A percentile compares a stretch with the other conserved stretches of the same genome.
phyloP scores from a whole-genome alignment of 257 asterid species.

The Solanum sitiens region DNA sequence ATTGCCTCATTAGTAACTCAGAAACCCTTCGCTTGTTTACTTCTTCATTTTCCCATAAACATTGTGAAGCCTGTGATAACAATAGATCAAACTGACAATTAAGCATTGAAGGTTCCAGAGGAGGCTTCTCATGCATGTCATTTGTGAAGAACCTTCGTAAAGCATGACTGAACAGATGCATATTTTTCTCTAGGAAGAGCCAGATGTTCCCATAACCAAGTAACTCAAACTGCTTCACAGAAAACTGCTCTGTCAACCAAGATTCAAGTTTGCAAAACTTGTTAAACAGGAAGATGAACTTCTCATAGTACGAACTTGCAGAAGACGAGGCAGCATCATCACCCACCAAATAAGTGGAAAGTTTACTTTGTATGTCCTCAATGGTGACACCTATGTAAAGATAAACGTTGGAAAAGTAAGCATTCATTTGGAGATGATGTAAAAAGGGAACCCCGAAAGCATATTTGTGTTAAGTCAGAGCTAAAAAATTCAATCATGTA shows the following conservation, averaged over 20 bases:
- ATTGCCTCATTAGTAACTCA: constrained; percentile 61
- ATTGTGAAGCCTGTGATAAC: constrained; percentile 55
- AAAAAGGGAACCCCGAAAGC: background rate
- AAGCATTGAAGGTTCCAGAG: constrained; percentile 55
- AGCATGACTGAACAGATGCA: constrained; percentile 36
- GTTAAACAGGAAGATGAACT: constrained; percentile 36
- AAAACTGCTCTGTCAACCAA: constrained; percentile 55
- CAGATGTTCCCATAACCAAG: constrained; percentile 78
- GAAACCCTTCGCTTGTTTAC: constrained; percentile 28
- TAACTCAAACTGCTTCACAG: constrained; percentile 44
- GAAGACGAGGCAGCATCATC: constrained; percentile 13
- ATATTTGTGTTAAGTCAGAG: background rate
- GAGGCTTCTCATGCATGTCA: constrained; percentile 24
- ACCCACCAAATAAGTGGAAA: constrained; percentile 47
- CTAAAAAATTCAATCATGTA: background rate
- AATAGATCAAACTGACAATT: constrained; percentile 57
- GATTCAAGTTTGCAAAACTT: constrained; percentile 56
- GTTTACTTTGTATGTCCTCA: constrained; percentile 53
- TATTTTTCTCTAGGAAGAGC: constrained; percentile 57
- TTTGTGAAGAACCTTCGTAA: constrained; percentile 37
- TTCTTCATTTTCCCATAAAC: constrained; percentile 30
- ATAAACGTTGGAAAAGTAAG: background rate
- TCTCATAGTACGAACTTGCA: constrained; percentile 17
- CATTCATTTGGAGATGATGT: background rate
- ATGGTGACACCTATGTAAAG: constrained; percentile 33